phyloP scores from a whole-genome alignment of 805 yeast genomes.

The Starmerella vitae region DNA sequence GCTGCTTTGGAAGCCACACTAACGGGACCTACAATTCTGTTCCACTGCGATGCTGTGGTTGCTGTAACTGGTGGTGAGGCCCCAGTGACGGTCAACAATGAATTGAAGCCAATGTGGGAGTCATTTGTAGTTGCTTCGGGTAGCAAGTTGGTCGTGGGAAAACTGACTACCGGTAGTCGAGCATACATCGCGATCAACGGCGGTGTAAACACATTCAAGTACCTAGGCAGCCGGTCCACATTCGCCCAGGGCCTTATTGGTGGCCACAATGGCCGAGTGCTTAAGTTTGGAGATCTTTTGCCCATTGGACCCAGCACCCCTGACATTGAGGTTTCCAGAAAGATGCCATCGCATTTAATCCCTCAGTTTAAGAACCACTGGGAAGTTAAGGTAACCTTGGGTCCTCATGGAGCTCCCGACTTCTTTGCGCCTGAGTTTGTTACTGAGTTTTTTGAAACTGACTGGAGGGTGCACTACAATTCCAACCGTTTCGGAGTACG shows the following conservation, averaged over 20 bases:
- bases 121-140: conserved; percentile 65
- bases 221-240: conserved; percentile 90
- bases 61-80: conserved; percentile 81
- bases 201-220: conserved; percentile 87
- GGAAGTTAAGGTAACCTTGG: conserved; percentile 87
- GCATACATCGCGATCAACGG: conserved; percentile 81
- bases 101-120: conserved; percentile 45
- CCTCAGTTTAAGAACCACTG: conserved; percentile 50
- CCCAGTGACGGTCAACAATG: conserved; percentile 52
- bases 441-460: conserved; percentile 54
- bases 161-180: conserved; percentile 71
- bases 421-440: conserved; percentile 70
- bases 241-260: conserved; percentile 86
- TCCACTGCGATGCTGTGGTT: conserved; percentile 67
- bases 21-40: conserved; percentile 70
- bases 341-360: conserved; percentile 41
- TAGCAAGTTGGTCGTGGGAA: conserved; percentile 68
- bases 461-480: conserved; percentile 94
- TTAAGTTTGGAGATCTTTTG: conserved; percentile 84
- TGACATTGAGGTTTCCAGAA: conserved; percentile 17
- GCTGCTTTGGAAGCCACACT: conserved; percentile 88
- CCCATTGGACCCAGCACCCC: conserved; percentile 42
- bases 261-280: conserved; percentile 84
- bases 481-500: conserved; percentile 95
- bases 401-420: conserved; percentile 97